Conservation (phyloP, 345 rosid species). For the Clarkia xantiana region DNA sequence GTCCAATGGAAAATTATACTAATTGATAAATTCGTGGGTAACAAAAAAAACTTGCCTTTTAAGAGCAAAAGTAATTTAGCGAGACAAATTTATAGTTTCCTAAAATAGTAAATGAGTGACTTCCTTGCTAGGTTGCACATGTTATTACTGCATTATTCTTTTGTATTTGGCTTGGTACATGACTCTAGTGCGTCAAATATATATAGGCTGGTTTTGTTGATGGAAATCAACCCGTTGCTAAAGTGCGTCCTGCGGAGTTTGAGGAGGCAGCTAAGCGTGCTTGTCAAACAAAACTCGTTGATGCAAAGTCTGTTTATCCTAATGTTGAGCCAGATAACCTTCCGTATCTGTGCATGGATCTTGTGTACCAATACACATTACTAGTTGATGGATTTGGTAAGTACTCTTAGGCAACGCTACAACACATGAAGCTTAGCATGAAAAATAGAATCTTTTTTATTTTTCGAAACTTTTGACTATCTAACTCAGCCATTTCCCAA, state of each 20-base stretch:
- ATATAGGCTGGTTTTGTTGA: conserved; percentile 70
- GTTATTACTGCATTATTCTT: not conserved
- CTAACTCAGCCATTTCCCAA: too few species aligned
- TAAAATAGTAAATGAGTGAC: too few species aligned
- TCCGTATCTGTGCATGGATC: conserved; percentile 95
- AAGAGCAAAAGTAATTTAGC: too few species aligned
- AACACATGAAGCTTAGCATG: too few species aligned
- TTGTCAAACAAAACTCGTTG: conserved; percentile 55
- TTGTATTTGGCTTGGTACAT: not conserved
- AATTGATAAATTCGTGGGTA: not conserved
- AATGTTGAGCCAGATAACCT: conserved; percentile 34
- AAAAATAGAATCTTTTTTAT: too few species aligned
- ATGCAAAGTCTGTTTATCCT: conserved; percentile 41
- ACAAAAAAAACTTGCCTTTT: not conserved
- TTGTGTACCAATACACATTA: conserved; percentile 65
- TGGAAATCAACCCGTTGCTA: conserved; percentile 47
- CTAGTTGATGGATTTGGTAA: conserved; percentile 87
- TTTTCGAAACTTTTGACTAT: too few species aligned
- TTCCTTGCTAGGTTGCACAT: too few species aligned
- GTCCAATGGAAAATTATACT: too few species aligned
- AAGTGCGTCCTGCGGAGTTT: conserved; percentile 60
- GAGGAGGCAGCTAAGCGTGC: conserved; percentile 77
- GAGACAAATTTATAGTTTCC: too few species aligned
- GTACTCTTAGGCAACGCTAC: not conserved
- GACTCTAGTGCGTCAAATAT: not conserved